phyloP scores from a whole-genome alignment of 1,284 basidiomycete species.

The Ceratobasidium sp. region DNA sequence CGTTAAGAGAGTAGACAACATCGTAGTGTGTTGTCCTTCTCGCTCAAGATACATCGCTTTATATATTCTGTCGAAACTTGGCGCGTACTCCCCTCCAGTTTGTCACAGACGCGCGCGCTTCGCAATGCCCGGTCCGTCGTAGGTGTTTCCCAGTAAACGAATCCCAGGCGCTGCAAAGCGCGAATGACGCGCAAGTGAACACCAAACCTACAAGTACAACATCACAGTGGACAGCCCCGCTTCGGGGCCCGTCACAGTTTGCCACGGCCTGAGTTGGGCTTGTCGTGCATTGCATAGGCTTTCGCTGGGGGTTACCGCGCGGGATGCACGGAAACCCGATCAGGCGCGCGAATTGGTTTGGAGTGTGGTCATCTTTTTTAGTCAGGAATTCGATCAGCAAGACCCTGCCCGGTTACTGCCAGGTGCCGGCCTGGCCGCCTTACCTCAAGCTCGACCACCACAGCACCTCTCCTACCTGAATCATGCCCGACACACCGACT shows the following conservation, averaged over 20 bases:
- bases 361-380: too few relatives aligned
- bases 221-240: neutral
- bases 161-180: too few relatives aligned
- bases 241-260: neutral
- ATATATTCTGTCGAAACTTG: neutral
- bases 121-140: neutral
- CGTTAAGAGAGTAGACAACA: neutral
- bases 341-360: too few relatives aligned
- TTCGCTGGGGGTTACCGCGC: neutral
- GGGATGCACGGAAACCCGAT: too few relatives aligned
- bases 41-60: neutral
- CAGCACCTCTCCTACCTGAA: neutral
- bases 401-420: constrained; percentile 27
- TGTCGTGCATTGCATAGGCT: neutral
- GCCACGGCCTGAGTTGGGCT: neutral
- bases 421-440: constrained; percentile 16
- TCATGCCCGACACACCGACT: constrained; percentile 43
- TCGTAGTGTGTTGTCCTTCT: neutral
- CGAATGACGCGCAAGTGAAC: too few relatives aligned
- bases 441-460: neutral
- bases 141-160: neutral
- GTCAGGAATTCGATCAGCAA: neutral
- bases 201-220: neutral
- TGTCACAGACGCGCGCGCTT: neutral
- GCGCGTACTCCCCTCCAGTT: neutral